phyloP scores from a whole-genome alignment of 1,139 yeast genomes.

The Oligophagozyma castellii region DNA sequence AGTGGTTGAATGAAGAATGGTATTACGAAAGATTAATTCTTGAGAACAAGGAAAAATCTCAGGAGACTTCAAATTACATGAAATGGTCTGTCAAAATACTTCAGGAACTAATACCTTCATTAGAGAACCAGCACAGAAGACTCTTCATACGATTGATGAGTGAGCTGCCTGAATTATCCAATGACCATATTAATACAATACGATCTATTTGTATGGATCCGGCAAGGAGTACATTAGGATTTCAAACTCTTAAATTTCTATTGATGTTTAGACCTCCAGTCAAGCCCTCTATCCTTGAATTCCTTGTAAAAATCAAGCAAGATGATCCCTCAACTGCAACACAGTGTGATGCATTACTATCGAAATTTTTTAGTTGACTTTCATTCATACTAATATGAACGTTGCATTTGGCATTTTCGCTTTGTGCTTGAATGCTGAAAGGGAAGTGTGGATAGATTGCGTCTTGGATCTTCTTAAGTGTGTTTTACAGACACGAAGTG shows the following conservation, averaged over 20 bases:
- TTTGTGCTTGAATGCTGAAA: no score
- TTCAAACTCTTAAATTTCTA: constrained; percentile 65
- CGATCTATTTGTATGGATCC: constrained; percentile 80
- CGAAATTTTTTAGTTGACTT: constrained; percentile 27
- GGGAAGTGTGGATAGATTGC: no score
- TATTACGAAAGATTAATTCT: constrained; percentile 38
- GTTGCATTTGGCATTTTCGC: no score
- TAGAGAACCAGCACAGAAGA: constrained; percentile 70
- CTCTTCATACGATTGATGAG: constrained; percentile 69
- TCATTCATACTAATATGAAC: no score
- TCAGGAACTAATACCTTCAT: constrained; percentile 70
- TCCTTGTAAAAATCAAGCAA: constrained; percentile 44
- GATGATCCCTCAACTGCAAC: constrained; percentile 41
- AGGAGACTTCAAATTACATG: constrained; percentile 40
- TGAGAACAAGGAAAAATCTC: constrained; percentile 17
- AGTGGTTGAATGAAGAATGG: constrained; percentile 97
- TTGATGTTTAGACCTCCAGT: constrained; percentile 88
- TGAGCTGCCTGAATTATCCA: constrained; percentile 68
- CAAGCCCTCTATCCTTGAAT: constrained; percentile 46
- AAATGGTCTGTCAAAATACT: constrained; percentile 61
- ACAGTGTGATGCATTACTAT: constrained; percentile 40
- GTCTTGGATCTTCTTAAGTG: no score
- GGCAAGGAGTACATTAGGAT: constrained; percentile 63
- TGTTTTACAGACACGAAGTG: no score
- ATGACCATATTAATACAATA: constrained; percentile 45